Percentiles rank a stretch among this genome's conserved stretches.
phyloP scores from a whole-genome alignment of 1,284 basidiomycete genomes.

The Testicularia cyperi region DNA sequence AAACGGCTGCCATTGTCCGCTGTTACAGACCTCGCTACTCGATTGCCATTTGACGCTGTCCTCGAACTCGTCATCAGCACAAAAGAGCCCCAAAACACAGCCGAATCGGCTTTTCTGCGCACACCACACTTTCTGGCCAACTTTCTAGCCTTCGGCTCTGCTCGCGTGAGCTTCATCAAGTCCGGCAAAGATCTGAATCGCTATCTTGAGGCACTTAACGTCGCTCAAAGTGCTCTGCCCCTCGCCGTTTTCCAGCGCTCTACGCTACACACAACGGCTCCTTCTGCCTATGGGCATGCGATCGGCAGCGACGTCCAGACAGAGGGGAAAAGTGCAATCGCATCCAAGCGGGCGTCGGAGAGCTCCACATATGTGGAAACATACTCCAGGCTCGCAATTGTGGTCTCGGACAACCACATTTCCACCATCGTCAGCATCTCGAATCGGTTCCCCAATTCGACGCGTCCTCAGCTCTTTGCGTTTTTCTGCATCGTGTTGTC shows the following conservation, averaged over 20 bases:
- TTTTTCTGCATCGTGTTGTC: constrained; percentile 49
- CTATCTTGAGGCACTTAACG: constrained; percentile 47
- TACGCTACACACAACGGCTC: no score
- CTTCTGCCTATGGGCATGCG: no score
- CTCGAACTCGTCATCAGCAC: constrained; percentile 22
- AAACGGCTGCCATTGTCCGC: constrained; percentile 35
- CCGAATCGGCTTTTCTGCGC: neutral
- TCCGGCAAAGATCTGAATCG: constrained; percentile 14
- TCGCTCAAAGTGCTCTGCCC: constrained; percentile 44
- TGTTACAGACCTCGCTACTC: constrained; percentile 38
- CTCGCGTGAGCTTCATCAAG: constrained; percentile 41
- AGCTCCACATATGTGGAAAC: constrained; percentile 19
- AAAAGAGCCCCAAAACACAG: constrained; percentile 4
- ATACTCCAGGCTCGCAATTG: constrained; percentile 29
- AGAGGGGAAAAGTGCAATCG: neutral
- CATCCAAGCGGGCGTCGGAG: neutral
- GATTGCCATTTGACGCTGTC: constrained; percentile 40
- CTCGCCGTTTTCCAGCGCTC: constrained; percentile 10
- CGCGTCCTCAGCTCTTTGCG: constrained; percentile 43
- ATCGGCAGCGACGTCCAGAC: neutral
- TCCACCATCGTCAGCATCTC: constrained; percentile 40
- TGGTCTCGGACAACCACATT: constrained; percentile 46
- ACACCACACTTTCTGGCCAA: constrained; percentile 44
- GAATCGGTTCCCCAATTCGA: constrained; percentile 38
- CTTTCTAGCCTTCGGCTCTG: constrained; percentile 36